Conservation (phyloP, 331 rosid genomes). For the Telfairia occidentalis region DNA sequence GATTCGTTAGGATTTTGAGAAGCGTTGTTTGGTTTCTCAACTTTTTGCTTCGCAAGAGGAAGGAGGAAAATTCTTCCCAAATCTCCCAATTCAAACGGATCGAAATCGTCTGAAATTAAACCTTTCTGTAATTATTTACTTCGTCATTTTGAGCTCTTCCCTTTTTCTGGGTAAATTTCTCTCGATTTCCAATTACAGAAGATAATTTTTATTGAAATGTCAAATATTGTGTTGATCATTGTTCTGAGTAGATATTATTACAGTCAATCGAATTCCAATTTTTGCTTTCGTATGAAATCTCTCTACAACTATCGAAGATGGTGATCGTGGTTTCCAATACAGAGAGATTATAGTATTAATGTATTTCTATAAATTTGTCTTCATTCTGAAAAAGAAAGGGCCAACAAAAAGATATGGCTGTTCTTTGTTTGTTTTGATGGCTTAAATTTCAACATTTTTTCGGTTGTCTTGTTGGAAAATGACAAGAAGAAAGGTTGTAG, state of each 20-base stretch:
- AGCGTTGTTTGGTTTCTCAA: slow-evolving; percentile 30
- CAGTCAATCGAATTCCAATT: neutral
- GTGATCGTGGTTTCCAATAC: neutral
- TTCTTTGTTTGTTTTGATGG: neutral
- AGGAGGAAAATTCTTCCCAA: slow-evolving; percentile 12
- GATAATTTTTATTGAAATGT: neutral
- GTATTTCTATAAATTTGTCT: neutral
- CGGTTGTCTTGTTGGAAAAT: slow-evolving; percentile 1
- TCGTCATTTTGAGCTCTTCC: neutral
- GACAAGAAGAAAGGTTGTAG: neutral
- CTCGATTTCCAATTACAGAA: neutral
- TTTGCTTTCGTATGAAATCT: neutral
- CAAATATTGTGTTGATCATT: neutral
- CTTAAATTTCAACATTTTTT: neutral
- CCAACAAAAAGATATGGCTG: neutral
- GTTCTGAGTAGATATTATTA: neutral
- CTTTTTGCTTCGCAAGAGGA: slow-evolving; percentile 27
- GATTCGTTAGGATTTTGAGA: slow-evolving; percentile 46
- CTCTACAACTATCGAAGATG: neutral
- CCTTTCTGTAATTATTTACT: neutral
- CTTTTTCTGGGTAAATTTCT: neutral
- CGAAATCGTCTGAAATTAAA: slow-evolving; percentile 32
- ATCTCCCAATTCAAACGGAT: slow-evolving; percentile 7
- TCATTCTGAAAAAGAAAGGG: neutral
- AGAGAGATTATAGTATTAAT: neutral